Base-by-base conservation (phyloP, 2,329 filamentous ascomycete genomes). In the Penicillium sp. region DNA sequence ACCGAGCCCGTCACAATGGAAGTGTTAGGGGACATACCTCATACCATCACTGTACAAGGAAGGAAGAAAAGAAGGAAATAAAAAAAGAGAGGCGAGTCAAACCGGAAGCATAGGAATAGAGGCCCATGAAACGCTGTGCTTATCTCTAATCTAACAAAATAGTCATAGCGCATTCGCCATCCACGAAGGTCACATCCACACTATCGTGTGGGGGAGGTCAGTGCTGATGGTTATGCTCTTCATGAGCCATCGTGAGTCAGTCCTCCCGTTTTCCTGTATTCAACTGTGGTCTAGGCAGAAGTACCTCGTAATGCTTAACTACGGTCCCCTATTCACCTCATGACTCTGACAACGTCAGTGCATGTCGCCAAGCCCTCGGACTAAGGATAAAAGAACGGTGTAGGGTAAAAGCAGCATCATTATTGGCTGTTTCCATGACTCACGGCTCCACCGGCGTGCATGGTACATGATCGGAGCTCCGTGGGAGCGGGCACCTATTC, bases 21-120 rank as follows among this genome's bases (percentile, higher is more conserved):
- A 8, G 48, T 33, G 48, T 54, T 62, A 41, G 50, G 54, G 50
- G 49, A 29, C 69, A 71, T 71, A 26, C 55, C 58, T 65, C 56
- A 50, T 57, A 41, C 37, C 45, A 46, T 51, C 43, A 18, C 22
- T 37, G 31, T 14, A 14, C 9, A 22, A 22, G n/a, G 48, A 26
- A 45, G 20, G 27, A 40, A 31, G 46, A 29, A 41, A 20, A 44
- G 25, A 47, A 42, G 35, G 15, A 33, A 41, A 42, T 2, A 31
- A 26, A 29, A 29, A 25, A 20, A 6, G 27, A 29, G 27, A 11
- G 11, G 27, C 11, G 11, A 29, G 29, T 31, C 6, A 15, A 31
- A 5, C 4, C 1, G 15, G 12, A 15, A 14, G 5, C 12, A 31
- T 31, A 31, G 15, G 12, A 31, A 31, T 9, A 12, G 27, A n/a